These are phyloP conservation scores for Colletotrichum liriopes DNA, from an alignment of 2,329 filamentous ascomycete species.

Conservation along the genomic window DNA sequence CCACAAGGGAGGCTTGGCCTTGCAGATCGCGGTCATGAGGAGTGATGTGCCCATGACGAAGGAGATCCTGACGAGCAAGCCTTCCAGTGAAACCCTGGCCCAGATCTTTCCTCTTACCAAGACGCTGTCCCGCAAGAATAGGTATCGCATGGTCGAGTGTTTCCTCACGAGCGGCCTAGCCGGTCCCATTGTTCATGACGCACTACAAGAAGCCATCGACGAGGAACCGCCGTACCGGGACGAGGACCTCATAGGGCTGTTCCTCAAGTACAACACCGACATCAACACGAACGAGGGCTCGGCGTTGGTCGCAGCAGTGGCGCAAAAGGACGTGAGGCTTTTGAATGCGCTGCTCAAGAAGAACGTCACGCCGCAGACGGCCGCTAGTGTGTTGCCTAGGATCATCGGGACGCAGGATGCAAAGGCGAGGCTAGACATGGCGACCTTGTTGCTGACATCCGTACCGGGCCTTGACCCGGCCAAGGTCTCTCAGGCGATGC, in stretches of 20 bases:
- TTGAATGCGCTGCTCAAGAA: conserved; percentile 62
- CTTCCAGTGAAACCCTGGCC: conserved; percentile 63
- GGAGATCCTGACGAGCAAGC: conserved; percentile 63
- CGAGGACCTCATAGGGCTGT: conserved; percentile 65
- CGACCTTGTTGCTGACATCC: conserved; percentile 62
- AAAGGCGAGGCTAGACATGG: conserved; percentile 61
- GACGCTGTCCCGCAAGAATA: conserved; percentile 58
- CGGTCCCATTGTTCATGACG: conserved; percentile 62
- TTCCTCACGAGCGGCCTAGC: conserved; percentile 67
- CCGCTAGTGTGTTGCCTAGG: conserved; percentile 63
- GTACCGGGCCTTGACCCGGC: conserved; percentile 60
- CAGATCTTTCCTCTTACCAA: conserved; percentile 65
- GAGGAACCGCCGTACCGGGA: conserved; percentile 65
- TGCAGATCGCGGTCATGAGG: conserved; percentile 64
- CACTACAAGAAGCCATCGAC: conserved; percentile 68
- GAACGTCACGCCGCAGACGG: conserved; percentile 63
- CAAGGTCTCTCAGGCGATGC: conserved; percentile 61
- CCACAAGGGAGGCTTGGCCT: conserved; percentile 65
- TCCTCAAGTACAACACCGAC: conserved; percentile 68
- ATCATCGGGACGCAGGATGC: conserved; percentile 64
- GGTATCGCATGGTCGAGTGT: conserved; percentile 64
- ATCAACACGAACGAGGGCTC: conserved; percentile 68
- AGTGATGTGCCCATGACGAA: conserved; percentile 62
- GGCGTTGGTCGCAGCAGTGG: conserved; percentile 64
- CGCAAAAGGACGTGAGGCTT: conserved; percentile 63